Base-by-base conservation (phyloP, 331 rosid genomes). In the Phaseolus coccineus region DNA sequence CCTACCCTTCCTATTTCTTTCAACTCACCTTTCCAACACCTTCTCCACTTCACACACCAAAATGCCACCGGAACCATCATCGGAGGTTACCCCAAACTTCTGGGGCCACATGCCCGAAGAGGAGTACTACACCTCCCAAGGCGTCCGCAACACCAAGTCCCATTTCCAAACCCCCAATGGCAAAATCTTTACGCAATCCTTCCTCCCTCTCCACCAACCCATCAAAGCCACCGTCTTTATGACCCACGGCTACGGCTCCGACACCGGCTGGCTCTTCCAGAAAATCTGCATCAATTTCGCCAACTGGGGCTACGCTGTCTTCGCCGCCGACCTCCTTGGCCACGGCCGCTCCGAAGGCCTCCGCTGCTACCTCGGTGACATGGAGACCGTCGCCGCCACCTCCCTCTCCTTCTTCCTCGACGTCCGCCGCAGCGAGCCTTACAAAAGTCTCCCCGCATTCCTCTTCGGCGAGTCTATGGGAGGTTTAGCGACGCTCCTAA, bases 181-280 rank as follows among this genome's bases (percentile, higher is more conserved):
- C 59, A 85, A 90, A 67, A 48, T 95, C 88, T 95, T 92, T 90
- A 90, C 97, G 1, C 97, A 95, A 44, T 66, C 80, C 80, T 95
- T 95, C 72, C 85, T 89, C 22, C 97, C 99, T 0, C 76, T 91
- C 69, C 35, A 87, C 71, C 68, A n/a, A 7, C 8, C 74, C 0
- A 39, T 90, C 78, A 91, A 95, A 44, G 97, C 79, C 85, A 80
- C 99, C 64, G 97, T 95, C 55, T 92, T 28, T 80, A 95, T 92
- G 99, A 77, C 90, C 75, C 99, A 95, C 87, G 97, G 97, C 82
- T 95, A 95, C 84, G 99, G 99, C 71, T 95, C 97, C 89, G 99
- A 95, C 86, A 86, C 97, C 68, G 97, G 97, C 57, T 95, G 98
- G 98, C 92, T 91, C 82, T 95, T 92, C 89, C 97, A 92, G 84